phyloP scores from a whole-genome alignment of 2,329 filamentous ascomycete species.

The Metarhizium anisopliae region DNA sequence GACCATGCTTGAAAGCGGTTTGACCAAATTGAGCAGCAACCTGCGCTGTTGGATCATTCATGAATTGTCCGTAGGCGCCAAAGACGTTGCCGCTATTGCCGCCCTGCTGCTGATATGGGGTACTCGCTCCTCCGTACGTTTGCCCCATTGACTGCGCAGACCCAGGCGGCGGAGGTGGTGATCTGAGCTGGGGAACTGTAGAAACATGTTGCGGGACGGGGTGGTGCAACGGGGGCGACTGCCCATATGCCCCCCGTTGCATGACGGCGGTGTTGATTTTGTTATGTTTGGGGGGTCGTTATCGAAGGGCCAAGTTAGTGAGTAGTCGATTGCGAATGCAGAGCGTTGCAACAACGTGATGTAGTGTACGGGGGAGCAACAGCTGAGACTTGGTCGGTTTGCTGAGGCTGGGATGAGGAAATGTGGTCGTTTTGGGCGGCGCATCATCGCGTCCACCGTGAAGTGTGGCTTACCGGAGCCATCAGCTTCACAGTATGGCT shows the following conservation, averaged over 20 bases:
- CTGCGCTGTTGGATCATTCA: conserved; percentile 90
- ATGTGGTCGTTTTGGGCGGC: conserved; percentile 23
- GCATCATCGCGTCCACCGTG: conserved; percentile 16
- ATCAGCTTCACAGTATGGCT: neutral
- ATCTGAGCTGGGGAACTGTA: conserved; percentile 92
- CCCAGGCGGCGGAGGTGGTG: conserved; percentile 72
- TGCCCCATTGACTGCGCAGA: conserved; percentile 58
- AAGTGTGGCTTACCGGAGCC: conserved; percentile 4
- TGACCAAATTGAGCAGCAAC: conserved; percentile 92
- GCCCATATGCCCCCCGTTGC: conserved; percentile 79
- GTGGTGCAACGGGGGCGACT: conserved; percentile 91
- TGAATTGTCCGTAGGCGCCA: conserved; percentile 80
- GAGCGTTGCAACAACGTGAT: neutral
- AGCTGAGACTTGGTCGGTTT: neutral
- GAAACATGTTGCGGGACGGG: conserved; percentile 98
- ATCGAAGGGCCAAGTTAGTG: neutral
- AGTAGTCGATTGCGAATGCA: neutral
- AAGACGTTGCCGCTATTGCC: conserved; percentile 45
- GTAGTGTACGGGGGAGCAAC: neutral
- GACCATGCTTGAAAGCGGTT: conserved; percentile 81
- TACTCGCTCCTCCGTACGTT: conserved; percentile 49
- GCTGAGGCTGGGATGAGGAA: conserved; percentile 19
- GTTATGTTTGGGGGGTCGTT: neutral
- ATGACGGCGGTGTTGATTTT: conserved; percentile 36
- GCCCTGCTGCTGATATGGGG: conserved; percentile 63